Base-by-base conservation (phyloP, 2,329 filamentous ascomycete genomes). In the Pseudocercospora cruenta region DNA sequence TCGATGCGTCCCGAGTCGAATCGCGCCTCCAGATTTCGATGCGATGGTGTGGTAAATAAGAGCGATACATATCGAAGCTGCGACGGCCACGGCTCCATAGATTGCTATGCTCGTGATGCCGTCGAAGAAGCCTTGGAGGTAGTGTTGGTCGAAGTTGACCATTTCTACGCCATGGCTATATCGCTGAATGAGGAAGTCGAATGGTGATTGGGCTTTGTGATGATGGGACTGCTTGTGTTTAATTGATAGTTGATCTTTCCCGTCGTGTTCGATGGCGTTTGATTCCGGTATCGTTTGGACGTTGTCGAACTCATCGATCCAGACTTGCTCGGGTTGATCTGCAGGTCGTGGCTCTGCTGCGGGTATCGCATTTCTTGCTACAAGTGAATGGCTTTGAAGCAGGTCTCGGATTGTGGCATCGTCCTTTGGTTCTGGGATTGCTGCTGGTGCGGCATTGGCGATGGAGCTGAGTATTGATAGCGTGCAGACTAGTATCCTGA, bases 301-400 rank as follows among this genome's bases (percentile, higher is more conserved):
- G 24, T 66, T 66, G 14, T 51, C 64, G 39, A 66, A 66, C 39
- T 63, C 64, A 24, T 66, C 60, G 36, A 66, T 57, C 64, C 64
- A 66, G 31, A 66, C 26, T 14, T 63, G 19, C 19, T 62, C 63
- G n/a, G 51, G 26, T 45, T 59, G 51, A 28, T 53, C 16, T 54
- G 21, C 49, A n/a, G 45, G 22, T 5, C 9, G 51, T 9, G 21
- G 1, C 45, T 51, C 24, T 65, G 63, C 19, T 39, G 28, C 36
- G 54, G 59, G 14, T 62, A 22, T 19, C 43, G 55, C 24, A 26
- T 57, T 28, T 55, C 26, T 24, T 31, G 51, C 8, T n/a, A 55
- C 24, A 10, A 55, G 24, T 9, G 26, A n/a, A 31, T 26, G 47
- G 14, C 22, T 55, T 33, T 26, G 12, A 12, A 31, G 22, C 12